These are phyloP conservation scores for Hypholoma sublateritium DNA, from an alignment of 768 basidiomycete genomes.

Conservation along the genomic window DNA sequence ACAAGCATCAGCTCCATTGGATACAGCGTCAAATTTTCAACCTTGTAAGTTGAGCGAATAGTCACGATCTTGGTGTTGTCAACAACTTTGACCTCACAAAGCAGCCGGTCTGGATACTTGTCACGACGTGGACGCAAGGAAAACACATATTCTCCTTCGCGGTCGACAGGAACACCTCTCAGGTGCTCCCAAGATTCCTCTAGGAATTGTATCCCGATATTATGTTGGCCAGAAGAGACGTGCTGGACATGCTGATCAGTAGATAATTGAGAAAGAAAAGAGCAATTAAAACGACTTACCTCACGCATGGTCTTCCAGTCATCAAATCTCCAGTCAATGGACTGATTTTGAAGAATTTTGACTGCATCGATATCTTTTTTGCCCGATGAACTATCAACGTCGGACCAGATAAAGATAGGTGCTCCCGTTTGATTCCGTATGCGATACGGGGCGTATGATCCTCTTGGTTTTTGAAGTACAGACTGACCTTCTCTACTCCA, in stretches of 20 bases:
- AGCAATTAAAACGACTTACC: constrained; percentile 38
- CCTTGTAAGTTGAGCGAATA: constrained; percentile 86
- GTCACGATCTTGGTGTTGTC: constrained; percentile 95
- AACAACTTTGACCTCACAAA: constrained; percentile 87
- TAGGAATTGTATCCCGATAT: constrained; percentile 80
- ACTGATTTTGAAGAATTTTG: constrained; percentile 71
- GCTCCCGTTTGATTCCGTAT: constrained; percentile 90
- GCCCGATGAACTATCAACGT: constrained; percentile 55
- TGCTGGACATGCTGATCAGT: constrained; percentile 37
- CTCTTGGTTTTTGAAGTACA: constrained; percentile 74
- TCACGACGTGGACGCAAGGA: constrained; percentile 78
- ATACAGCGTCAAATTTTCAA: constrained; percentile 89
- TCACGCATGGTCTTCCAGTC: constrained; percentile 95
- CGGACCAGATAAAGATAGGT: constrained; percentile 84
- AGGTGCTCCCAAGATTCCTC: constrained; percentile 90
- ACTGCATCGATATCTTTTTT: constrained; percentile 49
- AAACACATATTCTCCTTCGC: constrained; percentile 90
- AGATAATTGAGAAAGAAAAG: background rate
- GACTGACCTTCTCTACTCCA: constrained; percentile 75
- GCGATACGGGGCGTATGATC: constrained; percentile 90
- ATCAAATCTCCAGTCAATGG: constrained; percentile 94
- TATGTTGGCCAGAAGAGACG: constrained; percentile 76
- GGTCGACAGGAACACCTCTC: constrained; percentile 85
- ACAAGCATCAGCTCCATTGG: constrained; percentile 91
- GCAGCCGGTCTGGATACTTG: constrained; percentile 74